phyloP scores from a whole-genome alignment of 768 basidiomycete genomes.

The Tricholoma matsutake region DNA sequence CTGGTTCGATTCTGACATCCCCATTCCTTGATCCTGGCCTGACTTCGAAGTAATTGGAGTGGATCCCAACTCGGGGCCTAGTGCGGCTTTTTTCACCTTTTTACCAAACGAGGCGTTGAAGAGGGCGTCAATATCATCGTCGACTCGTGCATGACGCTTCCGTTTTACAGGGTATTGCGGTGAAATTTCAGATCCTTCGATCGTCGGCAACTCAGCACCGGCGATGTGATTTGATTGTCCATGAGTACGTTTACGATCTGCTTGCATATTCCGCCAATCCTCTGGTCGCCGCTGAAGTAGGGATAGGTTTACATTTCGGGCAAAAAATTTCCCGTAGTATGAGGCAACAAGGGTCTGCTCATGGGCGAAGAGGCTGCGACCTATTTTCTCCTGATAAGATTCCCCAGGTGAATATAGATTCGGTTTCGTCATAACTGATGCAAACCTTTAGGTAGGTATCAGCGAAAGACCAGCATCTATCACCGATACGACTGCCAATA shows the following conservation, averaged over 20 bases:
- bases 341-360: conserved; percentile 72
- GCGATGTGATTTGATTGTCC: conserved; percentile 10
- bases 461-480: conserved; percentile 87
- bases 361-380: conserved; percentile 68
- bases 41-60: background rate
- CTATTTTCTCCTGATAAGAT: conserved; percentile 79
- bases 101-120: conserved; percentile 60
- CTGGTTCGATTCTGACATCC: conserved; percentile 6
- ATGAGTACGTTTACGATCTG: conserved; percentile 34
- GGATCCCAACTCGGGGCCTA: conserved; percentile 22
- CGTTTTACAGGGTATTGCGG: conserved; percentile 21
- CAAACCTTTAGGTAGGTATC: conserved; percentile 89
- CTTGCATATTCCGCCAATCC: conserved; percentile 79
- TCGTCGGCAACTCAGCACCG: background rate
- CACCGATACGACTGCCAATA: conserved; percentile 86
- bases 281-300: conserved; percentile 76
- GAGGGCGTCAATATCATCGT: conserved; percentile 74
- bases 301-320: conserved; percentile 71
- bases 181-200: background rate
- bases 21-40: conserved; percentile 3
- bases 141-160: conserved; percentile 43
- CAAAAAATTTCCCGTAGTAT: conserved; percentile 87
- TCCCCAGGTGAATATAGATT: background rate
- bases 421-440: background rate
- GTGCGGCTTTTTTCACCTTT: conserved; percentile 53